Percentiles rank a stretch among this genome's conserved stretches.
Evolutionary conservation across 2,329 filamentous ascomycete species (phyloP).

Genomic region (Colletotrichum sansevieriae): DNA sequence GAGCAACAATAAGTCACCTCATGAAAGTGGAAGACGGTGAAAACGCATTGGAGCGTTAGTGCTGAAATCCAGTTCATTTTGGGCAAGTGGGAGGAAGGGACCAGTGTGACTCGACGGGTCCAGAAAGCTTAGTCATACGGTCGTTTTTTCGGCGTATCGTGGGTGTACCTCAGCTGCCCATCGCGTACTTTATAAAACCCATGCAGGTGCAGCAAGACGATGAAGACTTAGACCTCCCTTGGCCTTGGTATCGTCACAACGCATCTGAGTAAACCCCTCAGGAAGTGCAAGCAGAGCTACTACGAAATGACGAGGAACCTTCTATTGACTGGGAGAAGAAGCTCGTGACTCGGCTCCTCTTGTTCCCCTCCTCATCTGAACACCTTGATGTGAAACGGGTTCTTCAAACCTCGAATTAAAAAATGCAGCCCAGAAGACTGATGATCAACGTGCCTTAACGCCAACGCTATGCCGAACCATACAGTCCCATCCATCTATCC

Average conservation of each 20-base stretch:
- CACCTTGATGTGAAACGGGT: neutral
- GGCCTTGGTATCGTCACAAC: no score
- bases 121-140: conserved; percentile 26
- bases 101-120: conserved; percentile 31
- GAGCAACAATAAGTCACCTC: neutral
- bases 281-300: no score
- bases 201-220: no score
- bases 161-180: conserved; percentile 5
- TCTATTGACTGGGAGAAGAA: no score
- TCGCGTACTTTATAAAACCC: neutral
- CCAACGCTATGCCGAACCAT: conserved; percentile 39
- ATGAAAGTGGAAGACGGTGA: conserved; percentile 27
- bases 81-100: conserved; percentile 6
- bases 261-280: no score
- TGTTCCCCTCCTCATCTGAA: no score
- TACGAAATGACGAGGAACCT: no score
- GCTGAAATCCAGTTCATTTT: conserved; percentile 7
- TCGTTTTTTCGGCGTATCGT: conserved; percentile 21
- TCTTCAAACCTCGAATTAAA: no score
- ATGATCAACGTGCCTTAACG: conserved; percentile 35
- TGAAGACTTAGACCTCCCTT: no score
- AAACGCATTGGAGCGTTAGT: neutral
- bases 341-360: no score
- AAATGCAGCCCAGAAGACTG: neutral
- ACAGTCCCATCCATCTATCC: neutral